A percentile compares a stretch with the other conserved stretches of the same genome.
phyloP scores from a whole-genome alignment of 2,329 filamentous ascomycete genomes.

The Fusarium papillatum region DNA sequence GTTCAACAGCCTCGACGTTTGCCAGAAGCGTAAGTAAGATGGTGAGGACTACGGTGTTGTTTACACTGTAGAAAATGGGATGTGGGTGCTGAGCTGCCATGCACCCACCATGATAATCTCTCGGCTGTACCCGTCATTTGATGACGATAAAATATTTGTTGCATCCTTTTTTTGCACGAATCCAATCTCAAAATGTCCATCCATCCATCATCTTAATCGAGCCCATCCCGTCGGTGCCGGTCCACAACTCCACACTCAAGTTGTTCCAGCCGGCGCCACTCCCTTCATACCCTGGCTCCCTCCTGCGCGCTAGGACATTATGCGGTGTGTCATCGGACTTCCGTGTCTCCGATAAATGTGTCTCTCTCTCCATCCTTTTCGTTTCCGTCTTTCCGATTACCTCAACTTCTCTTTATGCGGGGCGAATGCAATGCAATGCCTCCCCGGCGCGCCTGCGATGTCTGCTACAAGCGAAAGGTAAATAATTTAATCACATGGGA shows the following conservation, averaged over 20 bases:
- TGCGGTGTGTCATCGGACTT: constrained; percentile 12
- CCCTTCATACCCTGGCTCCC: not conserved
- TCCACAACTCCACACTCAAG: not conserved
- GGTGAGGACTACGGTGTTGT: not conserved
- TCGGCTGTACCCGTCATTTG: not conserved
- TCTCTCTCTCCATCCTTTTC: not conserved
- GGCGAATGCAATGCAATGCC: constrained; percentile 28
- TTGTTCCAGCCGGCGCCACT: not conserved
- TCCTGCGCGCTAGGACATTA: not conserved
- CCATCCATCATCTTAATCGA: not conserved
- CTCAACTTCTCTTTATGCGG: constrained; percentile 5
- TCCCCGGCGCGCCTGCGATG: constrained; percentile 35
- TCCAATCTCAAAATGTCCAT: not conserved
- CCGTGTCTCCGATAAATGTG: constrained; percentile 10
- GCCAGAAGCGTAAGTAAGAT: not conserved
- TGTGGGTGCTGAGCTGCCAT: not conserved
- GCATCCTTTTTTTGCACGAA: not conserved
- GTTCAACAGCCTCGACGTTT: not conserved
- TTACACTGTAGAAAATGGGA: not conserved
- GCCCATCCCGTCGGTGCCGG: not conserved
- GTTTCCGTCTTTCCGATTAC: constrained; percentile 38
- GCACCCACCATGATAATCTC: not conserved
- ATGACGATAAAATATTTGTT: not conserved
- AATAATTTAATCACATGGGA: not conserved
- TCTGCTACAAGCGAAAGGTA: constrained; percentile 40